Conservation (phyloP, 345 rosid genomes). For the Dipteronia sinensis region DNA sequence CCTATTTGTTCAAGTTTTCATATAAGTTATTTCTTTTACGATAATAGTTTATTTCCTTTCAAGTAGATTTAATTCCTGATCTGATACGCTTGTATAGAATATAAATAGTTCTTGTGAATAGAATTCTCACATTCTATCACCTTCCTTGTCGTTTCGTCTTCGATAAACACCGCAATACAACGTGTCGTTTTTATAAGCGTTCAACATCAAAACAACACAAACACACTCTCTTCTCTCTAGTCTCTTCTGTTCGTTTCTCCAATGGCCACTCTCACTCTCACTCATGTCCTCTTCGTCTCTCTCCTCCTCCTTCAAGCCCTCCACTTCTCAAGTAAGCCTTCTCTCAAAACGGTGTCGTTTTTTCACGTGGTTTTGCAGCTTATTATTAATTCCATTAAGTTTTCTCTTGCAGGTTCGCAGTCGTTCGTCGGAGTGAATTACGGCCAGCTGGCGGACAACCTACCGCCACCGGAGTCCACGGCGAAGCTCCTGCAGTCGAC, state of each 20-base stretch:
- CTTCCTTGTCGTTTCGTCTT: not conserved
- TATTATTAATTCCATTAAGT: not conserved
- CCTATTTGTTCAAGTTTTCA: too few relatives aligned
- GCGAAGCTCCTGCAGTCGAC: slow-evolving; percentile 83
- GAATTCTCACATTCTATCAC: too few relatives aligned
- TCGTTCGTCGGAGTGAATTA: slow-evolving; percentile 85
- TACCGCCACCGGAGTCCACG: slow-evolving; percentile 83
- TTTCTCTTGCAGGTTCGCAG: slow-evolving; percentile 51
- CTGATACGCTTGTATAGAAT: too few relatives aligned
- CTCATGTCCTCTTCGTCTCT: slow-evolving; percentile 26
- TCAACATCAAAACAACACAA: not conserved
- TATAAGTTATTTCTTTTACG: too few relatives aligned
- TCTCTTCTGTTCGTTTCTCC: not conserved
- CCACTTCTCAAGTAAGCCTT: slow-evolving; percentile 48
- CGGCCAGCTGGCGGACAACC: slow-evolving; percentile 88
- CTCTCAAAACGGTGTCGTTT: too few relatives aligned
- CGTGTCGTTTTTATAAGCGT: not conserved
- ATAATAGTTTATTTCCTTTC: too few relatives aligned
- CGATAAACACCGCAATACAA: not conserved
- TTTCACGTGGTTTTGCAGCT: too few relatives aligned
- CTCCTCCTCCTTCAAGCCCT: slow-evolving; percentile 34
- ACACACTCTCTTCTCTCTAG: not conserved
- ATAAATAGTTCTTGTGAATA: too few relatives aligned
- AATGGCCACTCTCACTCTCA: slow-evolving; percentile 31
- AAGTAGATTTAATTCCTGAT: too few relatives aligned